Percentiles rank a stretch among this genome's conserved stretches.
These are phyloP conservation scores for Diutina siamensis DNA, from an alignment of 1,139 yeast genomes.

Conservation along the genomic window DNA sequence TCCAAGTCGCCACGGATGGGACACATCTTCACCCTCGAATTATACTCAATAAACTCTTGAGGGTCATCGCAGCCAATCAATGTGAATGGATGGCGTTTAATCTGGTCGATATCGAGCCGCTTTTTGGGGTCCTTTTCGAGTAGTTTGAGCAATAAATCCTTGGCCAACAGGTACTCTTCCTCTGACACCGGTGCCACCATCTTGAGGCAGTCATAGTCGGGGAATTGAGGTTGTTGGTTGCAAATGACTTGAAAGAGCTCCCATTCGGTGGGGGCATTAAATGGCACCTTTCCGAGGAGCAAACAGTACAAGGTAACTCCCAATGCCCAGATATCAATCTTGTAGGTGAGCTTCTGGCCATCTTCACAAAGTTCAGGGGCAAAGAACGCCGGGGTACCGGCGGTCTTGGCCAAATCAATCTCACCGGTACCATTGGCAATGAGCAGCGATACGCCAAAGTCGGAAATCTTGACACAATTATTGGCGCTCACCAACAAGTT, in stretches of 20 bases:
- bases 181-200: slow-evolving; percentile 26
- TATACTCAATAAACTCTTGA: slow-evolving; percentile 15
- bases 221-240: slow-evolving; percentile 49
- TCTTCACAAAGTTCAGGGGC: slow-evolving; percentile 65
- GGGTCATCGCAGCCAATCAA: slow-evolving; percentile 33
- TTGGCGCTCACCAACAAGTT: slow-evolving; percentile 67
- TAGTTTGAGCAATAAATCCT: slow-evolving; percentile 52
- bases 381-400: slow-evolving; percentile 82
- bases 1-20: slow-evolving; percentile 20
- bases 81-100: slow-evolving; percentile 75
- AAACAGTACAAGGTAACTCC: slow-evolving; percentile 90
- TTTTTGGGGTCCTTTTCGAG: slow-evolving; percentile 60
- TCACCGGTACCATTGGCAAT: slow-evolving; percentile 51
- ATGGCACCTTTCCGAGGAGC: slow-evolving; percentile 81
- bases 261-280: slow-evolving; percentile 80
- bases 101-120: slow-evolving; percentile 61
- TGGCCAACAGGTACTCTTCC: slow-evolving; percentile 48
- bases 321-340: slow-evolving; percentile 92
- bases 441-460: slow-evolving; percentile 93
- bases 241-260: slow-evolving; percentile 79
- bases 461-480: slow-evolving; percentile 80
- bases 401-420: slow-evolving; percentile 77
- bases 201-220: slow-evolving; percentile 34
- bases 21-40: slow-evolving; percentile 18
- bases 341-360: slow-evolving; percentile 44